Conservation (phyloP, 1,139 yeast species). For the Pneumocystis canis region DNA sequence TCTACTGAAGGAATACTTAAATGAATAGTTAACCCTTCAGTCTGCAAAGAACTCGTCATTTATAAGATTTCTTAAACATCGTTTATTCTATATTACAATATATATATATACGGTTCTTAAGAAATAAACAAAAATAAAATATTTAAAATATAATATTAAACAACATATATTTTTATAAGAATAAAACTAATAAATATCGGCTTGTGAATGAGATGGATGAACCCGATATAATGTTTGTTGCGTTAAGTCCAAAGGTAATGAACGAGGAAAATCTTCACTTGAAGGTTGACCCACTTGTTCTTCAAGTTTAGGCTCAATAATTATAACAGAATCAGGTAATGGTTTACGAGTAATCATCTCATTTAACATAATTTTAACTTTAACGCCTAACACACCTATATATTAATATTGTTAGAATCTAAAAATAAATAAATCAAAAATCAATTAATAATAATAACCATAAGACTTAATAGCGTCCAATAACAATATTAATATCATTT, state of each 20-base stretch:
- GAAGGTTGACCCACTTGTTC: slow-evolving; percentile 67
- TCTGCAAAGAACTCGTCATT: not conserved
- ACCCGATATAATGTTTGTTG: not conserved
- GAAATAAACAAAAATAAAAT: not conserved
- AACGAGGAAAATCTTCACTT: slow-evolving; percentile 38
- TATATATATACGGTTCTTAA: too few species aligned
- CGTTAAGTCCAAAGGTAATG: slow-evolving; percentile 15
- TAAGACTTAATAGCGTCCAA: too few species aligned
- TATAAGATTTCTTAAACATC: not conserved
- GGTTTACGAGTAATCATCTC: slow-evolving; percentile 77
- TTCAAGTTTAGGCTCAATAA: slow-evolving; percentile 95
- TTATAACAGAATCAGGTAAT: slow-evolving; percentile 92
- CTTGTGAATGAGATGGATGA: not conserved
- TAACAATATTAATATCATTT: not conserved
- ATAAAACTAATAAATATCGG: not conserved
- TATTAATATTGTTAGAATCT: not conserved
- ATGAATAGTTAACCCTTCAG: not conserved
- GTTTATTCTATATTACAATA: too few species aligned
- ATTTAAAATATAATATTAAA: not conserved
- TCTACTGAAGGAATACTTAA: not conserved
- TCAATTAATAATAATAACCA: too few species aligned
- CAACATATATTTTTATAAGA: not conserved
- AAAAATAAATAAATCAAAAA: not conserved
- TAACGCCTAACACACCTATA: slow-evolving; percentile 85
- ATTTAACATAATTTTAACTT: slow-evolving; percentile 79